Evolutionary conservation across 768 basidiomycete genomes (phyloP), one percentile per base, ranked within the genome.

Genomic region (Lactarius tabidus): DNA sequence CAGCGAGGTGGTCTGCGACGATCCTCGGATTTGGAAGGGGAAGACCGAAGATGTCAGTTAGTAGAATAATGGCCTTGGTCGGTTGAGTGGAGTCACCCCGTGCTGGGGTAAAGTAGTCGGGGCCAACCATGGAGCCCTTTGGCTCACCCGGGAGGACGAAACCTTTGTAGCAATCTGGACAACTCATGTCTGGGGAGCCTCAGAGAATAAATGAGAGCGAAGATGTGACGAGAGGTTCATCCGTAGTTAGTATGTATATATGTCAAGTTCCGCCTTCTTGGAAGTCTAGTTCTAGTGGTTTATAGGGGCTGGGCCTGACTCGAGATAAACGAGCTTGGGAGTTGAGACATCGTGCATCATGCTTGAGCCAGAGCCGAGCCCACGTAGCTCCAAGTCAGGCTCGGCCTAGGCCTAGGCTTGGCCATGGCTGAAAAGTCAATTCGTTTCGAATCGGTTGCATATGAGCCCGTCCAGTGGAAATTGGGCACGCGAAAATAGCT

Each of bases 21-120:
- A 89, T 77, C 68, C 83, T 85, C 66, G 74, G 77, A 67, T 87
- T 86, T 39, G 77, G 67, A 15, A 86, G 71, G 6, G 77, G 75
- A 6, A 87, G 74, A 0, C 85, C 85, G 65, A 85, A 89, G 15
- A 77, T 79, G 66, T 88, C 85, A 0, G 82, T 85, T 35, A 86
- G 74, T 7, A 86, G 71, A 23, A 88, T 70, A 20, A 88, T 74
- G 6, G 84, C 81, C 26, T 75, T 74, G 38, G 76, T 76, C 12
- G 63, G 33, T 31, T 63, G 4, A 51, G 53, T 33, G 65, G 71
- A 52, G 33, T 55, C 59, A 18, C 7, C 69, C 28, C 62, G 62
- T 31, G 72, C 77, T 2, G 79, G 71, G 62, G 75, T 71, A 56
- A 81, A 79, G 72, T 85, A 86, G 51, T 81, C 78, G 10, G 77